Conservation (phyloP, 1,284 basidiomycete genomes). For the Melampsora occidentalis region DNA sequence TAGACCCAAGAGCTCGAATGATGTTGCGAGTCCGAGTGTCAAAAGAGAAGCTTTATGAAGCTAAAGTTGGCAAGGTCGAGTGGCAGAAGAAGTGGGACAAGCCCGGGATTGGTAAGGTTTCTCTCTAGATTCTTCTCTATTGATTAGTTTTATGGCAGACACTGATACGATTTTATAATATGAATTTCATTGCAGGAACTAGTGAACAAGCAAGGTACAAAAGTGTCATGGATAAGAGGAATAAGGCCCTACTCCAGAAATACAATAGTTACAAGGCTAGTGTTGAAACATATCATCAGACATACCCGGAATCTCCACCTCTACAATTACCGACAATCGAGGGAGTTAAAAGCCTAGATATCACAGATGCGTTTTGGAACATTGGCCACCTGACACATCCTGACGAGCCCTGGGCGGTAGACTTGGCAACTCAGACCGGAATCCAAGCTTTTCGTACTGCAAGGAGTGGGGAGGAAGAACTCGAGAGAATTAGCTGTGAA, state of each 20-base stretch:
- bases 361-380: constrained; percentile 14
- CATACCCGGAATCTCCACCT: not conserved
- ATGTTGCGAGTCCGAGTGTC: too few species aligned
- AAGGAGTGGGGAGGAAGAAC: too few species aligned
- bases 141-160: too few species aligned
- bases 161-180: too few species aligned
- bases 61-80: not conserved
- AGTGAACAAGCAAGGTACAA: not conserved
- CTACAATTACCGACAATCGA: not conserved
- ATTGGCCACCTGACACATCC: constrained; percentile 7
- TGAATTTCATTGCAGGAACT: not conserved
- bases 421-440: constrained; percentile 17
- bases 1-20: too few species aligned
- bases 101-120: too few species aligned
- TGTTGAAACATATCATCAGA: not conserved
- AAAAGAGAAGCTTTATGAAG: constrained; percentile 6
- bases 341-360: not conserved
- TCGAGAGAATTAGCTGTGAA: too few species aligned
- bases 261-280: constrained; percentile 10
- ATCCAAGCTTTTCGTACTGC: not conserved
- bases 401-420: constrained; percentile 15
- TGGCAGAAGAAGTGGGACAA: too few species aligned
- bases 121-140: too few species aligned
- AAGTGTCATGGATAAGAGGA: not conserved
- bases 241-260: not conserved